Evolutionary conservation across 2,329 filamentous ascomycete species (phyloP), one percentile per base, ranked within the genome.

Genomic region (Fusarium torreyae): DNA sequence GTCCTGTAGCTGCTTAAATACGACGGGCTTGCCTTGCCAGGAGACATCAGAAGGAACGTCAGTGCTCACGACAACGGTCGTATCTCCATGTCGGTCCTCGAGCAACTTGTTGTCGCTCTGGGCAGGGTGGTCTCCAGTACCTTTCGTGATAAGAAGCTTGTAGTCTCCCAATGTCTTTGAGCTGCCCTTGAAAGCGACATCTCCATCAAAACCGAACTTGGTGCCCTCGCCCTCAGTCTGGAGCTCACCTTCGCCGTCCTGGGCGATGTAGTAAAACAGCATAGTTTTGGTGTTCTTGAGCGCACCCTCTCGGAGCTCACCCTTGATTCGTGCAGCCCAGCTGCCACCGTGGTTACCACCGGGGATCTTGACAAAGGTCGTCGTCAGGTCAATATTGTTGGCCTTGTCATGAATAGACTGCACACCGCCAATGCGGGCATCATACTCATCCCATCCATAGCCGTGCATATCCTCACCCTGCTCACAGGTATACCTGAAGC

Each of bases 381-480:
- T 98, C 10, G 92, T 97, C 67, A 99, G 87, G 81, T 98, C 94
- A 70, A 99, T 87, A 59, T 88, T 88, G 81, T 99, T 99, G 49
- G 88, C 91, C 55, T 91, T 90, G 79, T 99, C 96, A 77, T 97
- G 94, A 63, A 99, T 95, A 1, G 92, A 92, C 81, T 99, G 94
- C 22, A 92, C 86, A 57, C 96, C 96, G 66, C 96, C 96, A 58
- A 87, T 91, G 60, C 96, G 88, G 22, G 94, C 91, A 80, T 99
- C 96, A 79, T 97, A 99, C 78, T 97, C 93, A 75, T 98, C 94
- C 96, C 96, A 99, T 66, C 96, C 96, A 79, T 99, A 99, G 57
- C 95, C 95, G 48, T 89, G 92, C 87, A 99, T 97, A 70, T 92
- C 92, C 78, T 97, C 94, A 78, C 96, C 89, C 79, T 99, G 96